Evolutionary conservation across 768 basidiomycete genomes (phyloP).

Genomic region (Naganishia vaughanmartiniae): DNA sequence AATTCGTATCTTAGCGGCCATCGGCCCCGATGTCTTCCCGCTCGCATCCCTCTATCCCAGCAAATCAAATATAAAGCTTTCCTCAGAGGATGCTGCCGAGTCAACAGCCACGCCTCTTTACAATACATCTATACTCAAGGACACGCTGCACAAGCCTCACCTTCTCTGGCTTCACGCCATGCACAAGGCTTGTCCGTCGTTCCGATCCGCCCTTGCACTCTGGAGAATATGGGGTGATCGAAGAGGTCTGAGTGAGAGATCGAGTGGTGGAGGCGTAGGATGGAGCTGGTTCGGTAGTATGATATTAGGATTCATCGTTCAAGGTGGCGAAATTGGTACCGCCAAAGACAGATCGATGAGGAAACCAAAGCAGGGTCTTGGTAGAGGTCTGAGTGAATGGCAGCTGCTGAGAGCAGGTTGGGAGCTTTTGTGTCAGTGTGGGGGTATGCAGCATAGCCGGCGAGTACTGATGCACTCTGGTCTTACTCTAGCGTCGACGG

Average conservation of each 20-base stretch:
- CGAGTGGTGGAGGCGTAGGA: slow-evolving; percentile 52
- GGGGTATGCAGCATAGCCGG: not conserved
- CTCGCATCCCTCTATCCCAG: slow-evolving; percentile 64
- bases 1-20: slow-evolving; percentile 70
- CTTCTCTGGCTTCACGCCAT: slow-evolving; percentile 61
- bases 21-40: slow-evolving; percentile 61
- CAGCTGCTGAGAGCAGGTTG: slow-evolving; percentile 81
- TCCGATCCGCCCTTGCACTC: slow-evolving; percentile 70
- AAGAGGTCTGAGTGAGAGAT: slow-evolving; percentile 57
- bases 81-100: slow-evolving; percentile 40
- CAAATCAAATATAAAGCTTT: slow-evolving; percentile 65
- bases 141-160: slow-evolving; percentile 55
- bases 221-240: slow-evolving; percentile 88
- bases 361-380: slow-evolving; percentile 61
- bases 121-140: slow-evolving; percentile 66
- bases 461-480: not conserved
- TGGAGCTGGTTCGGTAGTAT: slow-evolving; percentile 64
- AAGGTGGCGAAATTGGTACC: slow-evolving; percentile 63
- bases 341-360: slow-evolving; percentile 42
- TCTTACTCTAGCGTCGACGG: slow-evolving; percentile 62
- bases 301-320: slow-evolving; percentile 53
- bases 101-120: slow-evolving; percentile 69
- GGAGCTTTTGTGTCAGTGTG: slow-evolving; percentile 71
- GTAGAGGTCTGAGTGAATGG: slow-evolving; percentile 81
- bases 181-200: slow-evolving; percentile 58